Evolutionary conservation across 2,329 filamentous ascomycete species (phyloP).

Genomic region (Thelonectria discophora): DNA sequence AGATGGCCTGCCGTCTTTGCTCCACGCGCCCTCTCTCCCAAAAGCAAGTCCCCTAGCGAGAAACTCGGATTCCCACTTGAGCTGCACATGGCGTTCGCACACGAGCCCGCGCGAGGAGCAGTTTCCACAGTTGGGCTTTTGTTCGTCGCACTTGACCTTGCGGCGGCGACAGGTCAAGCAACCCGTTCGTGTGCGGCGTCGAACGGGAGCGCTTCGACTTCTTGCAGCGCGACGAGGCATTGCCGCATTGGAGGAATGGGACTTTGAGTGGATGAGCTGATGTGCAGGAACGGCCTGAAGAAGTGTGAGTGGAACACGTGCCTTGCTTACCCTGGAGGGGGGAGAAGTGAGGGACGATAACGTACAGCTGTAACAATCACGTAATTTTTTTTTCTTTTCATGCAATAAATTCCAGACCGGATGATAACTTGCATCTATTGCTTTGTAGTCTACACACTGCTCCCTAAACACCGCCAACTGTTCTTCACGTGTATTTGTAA

Average conservation of each 20-base stretch:
- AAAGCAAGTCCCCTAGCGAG: slow-evolving; percentile 39
- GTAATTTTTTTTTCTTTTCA: too few relatives aligned
- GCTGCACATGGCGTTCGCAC: slow-evolving; percentile 6
- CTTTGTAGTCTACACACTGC: too few relatives aligned
- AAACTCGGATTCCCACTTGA: slow-evolving; percentile 46
- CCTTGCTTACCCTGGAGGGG: too few relatives aligned
- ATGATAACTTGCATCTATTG: too few relatives aligned
- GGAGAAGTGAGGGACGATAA: too few relatives aligned
- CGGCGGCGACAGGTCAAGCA: slow-evolving; percentile 9
- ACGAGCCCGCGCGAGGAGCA: background rate
- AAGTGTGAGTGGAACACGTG: too few relatives aligned
- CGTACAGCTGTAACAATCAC: too few relatives aligned
- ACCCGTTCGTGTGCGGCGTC: slow-evolving; percentile 10
- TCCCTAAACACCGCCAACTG: too few relatives aligned
- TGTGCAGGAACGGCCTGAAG: too few relatives aligned
- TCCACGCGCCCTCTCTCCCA: slow-evolving; percentile 44
- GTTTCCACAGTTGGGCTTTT: slow-evolving; percentile 1
- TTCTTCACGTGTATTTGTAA: too few relatives aligned
- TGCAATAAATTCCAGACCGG: too few relatives aligned
- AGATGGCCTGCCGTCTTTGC: slow-evolving; percentile 26
- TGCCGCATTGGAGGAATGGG: background rate
- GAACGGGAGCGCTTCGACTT: background rate
- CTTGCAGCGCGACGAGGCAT: slow-evolving; percentile 13
- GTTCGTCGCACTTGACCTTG: slow-evolving; percentile 15
- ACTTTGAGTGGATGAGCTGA: background rate